Percentiles rank a stretch among this genome's conserved stretches.
phyloP scores from a whole-genome alignment of 2,329 filamentous ascomycete species.

The Tolypocladium cylindrosporum region DNA sequence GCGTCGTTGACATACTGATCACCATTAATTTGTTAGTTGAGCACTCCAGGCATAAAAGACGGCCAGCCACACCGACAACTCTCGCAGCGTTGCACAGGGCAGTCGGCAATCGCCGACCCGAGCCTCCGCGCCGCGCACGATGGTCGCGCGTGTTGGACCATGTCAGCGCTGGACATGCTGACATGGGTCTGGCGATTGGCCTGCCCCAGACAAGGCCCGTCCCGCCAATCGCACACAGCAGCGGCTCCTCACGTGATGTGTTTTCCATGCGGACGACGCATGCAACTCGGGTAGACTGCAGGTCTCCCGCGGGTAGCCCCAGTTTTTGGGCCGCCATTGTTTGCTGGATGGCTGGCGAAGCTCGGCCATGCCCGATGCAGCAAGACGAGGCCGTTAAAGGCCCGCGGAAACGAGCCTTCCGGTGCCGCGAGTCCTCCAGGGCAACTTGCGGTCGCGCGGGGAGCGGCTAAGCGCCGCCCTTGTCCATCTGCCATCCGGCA shows the following conservation, averaged over 20 bases:
- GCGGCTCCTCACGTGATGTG: slow-evolving; percentile 22
- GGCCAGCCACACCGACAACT: background rate
- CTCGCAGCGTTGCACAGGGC: background rate
- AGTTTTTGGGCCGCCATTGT: slow-evolving; percentile 11
- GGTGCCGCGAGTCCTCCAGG: background rate
- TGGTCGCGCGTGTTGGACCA: background rate
- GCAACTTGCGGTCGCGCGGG: background rate
- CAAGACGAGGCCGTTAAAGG: background rate
- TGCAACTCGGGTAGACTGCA: slow-evolving; percentile 21
- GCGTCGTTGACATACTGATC: background rate
- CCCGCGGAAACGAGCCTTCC: background rate
- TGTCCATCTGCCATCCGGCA: background rate
- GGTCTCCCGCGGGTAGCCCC: slow-evolving; percentile 19
- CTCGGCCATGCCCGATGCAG: background rate
- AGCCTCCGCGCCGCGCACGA: background rate
- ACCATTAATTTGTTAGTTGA: background rate
- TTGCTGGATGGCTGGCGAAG: background rate
- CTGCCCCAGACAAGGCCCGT: slow-evolving; percentile 20
- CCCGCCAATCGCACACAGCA: slow-evolving; percentile 27
- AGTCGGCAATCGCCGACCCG: background rate
- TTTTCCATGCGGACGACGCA: slow-evolving; percentile 22
- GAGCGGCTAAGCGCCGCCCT: background rate
- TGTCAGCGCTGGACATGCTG: background rate
- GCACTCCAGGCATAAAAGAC: background rate
- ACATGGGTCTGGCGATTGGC: slow-evolving; percentile 10